Conservation (phyloP, 768 basidiomycete genomes). For the Tricholoma flavovirens region DNA sequence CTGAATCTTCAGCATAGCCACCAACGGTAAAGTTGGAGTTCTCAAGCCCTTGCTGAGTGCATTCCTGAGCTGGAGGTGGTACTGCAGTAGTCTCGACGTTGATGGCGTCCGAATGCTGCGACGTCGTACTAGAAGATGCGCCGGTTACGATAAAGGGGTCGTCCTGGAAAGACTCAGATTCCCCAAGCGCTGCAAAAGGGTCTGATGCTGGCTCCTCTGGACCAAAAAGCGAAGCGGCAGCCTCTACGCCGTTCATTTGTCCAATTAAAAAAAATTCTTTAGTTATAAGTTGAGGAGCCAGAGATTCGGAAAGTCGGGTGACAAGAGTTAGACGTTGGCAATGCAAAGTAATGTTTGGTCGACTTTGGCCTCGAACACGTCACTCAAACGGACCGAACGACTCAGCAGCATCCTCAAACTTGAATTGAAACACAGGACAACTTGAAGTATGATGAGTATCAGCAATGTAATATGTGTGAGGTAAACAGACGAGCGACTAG, state of each 20-base stretch:
- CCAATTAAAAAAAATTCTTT: background rate
- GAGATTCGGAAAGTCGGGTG: background rate
- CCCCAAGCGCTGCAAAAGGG: slow-evolving; percentile 58
- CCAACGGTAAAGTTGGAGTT: slow-evolving; percentile 7
- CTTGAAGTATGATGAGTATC: no score
- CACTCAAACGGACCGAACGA: no score
- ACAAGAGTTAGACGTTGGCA: background rate
- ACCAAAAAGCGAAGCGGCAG: slow-evolving; percentile 79
- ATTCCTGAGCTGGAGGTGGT: slow-evolving; percentile 14
- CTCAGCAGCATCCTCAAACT: no score
- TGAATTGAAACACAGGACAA: no score
- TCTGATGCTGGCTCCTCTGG: slow-evolving; percentile 55
- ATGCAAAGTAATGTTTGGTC: slow-evolving; percentile 30
- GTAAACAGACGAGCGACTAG: slow-evolving; percentile 10
- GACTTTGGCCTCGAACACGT: slow-evolving; percentile 33
- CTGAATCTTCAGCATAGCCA: slow-evolving; percentile 6
- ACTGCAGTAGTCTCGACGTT: background rate
- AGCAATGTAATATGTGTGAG: background rate
- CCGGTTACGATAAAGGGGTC: slow-evolving; percentile 13
- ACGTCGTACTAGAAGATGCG: slow-evolving; percentile 8
- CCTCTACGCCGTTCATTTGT: slow-evolving; percentile 62
- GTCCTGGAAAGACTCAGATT: slow-evolving; percentile 21
- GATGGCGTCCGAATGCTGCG: background rate
- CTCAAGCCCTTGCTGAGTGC: slow-evolving; percentile 14
- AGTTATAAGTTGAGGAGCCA: slow-evolving; percentile 5